These are phyloP conservation scores for Pythium brassicae DNA, from an alignment of 352 stramenopile genomes.

Conservation along the genomic window DNA sequence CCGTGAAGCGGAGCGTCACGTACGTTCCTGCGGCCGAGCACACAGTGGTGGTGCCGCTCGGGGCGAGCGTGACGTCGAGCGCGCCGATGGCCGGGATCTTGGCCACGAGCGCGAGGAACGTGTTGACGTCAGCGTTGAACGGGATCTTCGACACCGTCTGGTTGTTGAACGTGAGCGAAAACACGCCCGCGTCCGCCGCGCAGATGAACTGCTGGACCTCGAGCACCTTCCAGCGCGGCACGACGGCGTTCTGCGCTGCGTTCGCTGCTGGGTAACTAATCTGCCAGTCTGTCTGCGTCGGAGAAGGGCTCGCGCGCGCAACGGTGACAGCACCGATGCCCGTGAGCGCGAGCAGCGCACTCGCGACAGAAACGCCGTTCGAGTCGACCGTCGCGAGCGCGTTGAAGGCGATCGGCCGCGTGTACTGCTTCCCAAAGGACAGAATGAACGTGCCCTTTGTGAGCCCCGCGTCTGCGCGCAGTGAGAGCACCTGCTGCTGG, in stretches of 20 bases:
- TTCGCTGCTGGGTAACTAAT: conserved; percentile 49
- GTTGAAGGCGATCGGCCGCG: conserved; percentile 52
- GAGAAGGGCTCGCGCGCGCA: conserved; percentile 21
- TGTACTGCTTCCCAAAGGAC: conserved; percentile 59
- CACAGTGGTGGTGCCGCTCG: conserved; percentile 23
- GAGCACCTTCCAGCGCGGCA: conserved; percentile 46
- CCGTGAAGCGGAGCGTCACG: conserved; percentile 48
- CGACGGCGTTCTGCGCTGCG: conserved; percentile 40
- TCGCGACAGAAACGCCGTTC: conserved; percentile 43
- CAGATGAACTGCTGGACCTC: conserved; percentile 83
- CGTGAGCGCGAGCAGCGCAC: conserved; percentile 33
- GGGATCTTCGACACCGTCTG: conserved; percentile 54
- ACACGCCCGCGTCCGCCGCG: conserved; percentile 48
- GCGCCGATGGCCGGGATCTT: conserved; percentile 42
- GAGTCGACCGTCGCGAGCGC: conserved; percentile 42
- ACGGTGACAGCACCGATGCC: conserved; percentile 36
- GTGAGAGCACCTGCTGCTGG: conserved; percentile 44
- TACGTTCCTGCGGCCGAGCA: conserved; percentile 58
- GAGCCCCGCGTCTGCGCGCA: conserved; percentile 40
- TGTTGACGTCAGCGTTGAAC: conserved; percentile 53
- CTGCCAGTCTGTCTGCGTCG: conserved; percentile 39
- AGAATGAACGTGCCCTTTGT: conserved; percentile 55
- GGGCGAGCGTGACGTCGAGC: conserved; percentile 42
- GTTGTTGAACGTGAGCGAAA: conserved; percentile 55
- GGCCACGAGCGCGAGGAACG: conserved; percentile 33